Evolutionary conservation across 208 protist genomes (phyloP), one percentile per base, ranked within the genome.

Genomic region (Wallacemonas sp.): DNA sequence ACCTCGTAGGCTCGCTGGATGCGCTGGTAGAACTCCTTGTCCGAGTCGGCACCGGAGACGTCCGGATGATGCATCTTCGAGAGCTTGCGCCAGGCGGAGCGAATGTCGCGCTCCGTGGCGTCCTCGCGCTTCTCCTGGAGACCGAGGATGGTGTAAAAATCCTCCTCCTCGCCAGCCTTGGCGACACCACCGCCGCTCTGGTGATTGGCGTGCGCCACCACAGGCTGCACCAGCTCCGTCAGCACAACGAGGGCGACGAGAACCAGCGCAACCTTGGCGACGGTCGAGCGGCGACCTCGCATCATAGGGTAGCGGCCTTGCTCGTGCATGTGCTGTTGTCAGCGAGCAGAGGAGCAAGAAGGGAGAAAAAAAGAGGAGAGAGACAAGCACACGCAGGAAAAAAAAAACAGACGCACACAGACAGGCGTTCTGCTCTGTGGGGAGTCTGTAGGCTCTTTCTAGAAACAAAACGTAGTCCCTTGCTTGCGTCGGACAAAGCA

Each of bases 1-100:
- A 92, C 82, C 57, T 94, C 83, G 71, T 94, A 91, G 2, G 89
- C 89, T n/a, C 78, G 74, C 32, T 80, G 84, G 52, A 94, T 87
- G 23, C 74, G 69, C 39, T 82, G 67, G 63, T 88, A 93, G 33
- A 65, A 33, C 38, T 78, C 74, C 26, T 80, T 57, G 3, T 72
- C 69, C n/a, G 74, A 57, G 44, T 86, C 77, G 33, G 22, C 31
- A 20, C 76, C 70, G 25, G 77, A 67, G 39, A 79, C 42, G 63
- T 92, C 86, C 1, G 84, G 78, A 71, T 91, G 80, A 54, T 79
- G 71, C 49, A 70, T 52, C 65, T 78, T 80, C 12, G 80, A 82
- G 0, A 87, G 75, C 44, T 70, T 67, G 5, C 80, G 62, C 71
- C 75, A 89, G 20, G 76, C 55, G 0, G 73, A 62, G 26, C 77